Conservation (phyloP, 2,329 filamentous ascomycete genomes). For the Apiospora arundinis region DNA sequence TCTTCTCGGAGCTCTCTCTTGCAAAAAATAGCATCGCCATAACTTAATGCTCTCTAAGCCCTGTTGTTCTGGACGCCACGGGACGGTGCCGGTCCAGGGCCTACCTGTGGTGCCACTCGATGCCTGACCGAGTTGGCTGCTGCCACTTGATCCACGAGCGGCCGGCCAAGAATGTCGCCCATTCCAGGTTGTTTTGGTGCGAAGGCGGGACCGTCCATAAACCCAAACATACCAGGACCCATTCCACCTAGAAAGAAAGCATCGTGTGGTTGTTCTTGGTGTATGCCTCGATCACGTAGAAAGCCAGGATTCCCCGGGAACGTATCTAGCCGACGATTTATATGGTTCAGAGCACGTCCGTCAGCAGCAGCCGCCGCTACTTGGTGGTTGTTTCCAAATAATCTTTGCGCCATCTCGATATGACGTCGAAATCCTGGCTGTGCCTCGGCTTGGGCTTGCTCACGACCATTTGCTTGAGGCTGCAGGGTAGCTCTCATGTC, state of each 20-base stretch:
- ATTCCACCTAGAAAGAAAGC: neutral
- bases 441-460: neutral
- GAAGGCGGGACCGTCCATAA: neutral
- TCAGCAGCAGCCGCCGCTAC: neutral
- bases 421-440: neutral
- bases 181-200: neutral
- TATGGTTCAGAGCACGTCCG: neutral
- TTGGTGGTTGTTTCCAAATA: neutral
- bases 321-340: neutral
- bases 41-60: neutral
- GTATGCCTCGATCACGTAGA: neutral
- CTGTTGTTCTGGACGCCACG: conserved; percentile 1
- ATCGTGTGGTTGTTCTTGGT: neutral
- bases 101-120: neutral
- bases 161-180: neutral
- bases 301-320: neutral
- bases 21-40: neutral
- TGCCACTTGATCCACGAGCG: neutral
- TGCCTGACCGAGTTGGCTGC: neutral
- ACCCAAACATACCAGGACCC: neutral
- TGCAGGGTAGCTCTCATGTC: neutral
- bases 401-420: neutral
- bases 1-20: neutral
- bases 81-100: neutral
- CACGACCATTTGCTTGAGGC: neutral